A percentile compares a stretch with the other conserved stretches of the same genome.
Conservation (phyloP, 176 grass and related monocot genomes). For the Saccharum officinarum region DNA sequence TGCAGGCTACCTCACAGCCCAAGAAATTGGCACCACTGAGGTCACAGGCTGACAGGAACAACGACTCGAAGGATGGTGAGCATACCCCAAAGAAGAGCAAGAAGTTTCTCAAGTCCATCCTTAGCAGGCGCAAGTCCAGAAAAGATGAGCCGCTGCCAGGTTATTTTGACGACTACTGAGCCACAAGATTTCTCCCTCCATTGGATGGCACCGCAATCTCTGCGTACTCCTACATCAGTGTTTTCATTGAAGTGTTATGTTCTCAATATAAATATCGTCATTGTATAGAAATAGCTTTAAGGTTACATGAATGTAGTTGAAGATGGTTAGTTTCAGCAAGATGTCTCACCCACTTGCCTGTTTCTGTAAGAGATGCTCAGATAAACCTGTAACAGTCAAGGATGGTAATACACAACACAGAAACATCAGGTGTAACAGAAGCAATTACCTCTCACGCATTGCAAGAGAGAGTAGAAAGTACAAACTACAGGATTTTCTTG, state of each 20-base stretch:
- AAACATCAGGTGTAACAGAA: slow-evolving; percentile 19
- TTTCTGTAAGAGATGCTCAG: not conserved
- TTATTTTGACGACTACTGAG: slow-evolving; percentile 82
- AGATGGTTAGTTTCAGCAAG: slow-evolving; percentile 4
- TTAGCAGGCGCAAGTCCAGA: slow-evolving; percentile 90
- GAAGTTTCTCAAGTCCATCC: slow-evolving; percentile 81
- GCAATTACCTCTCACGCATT: not conserved
- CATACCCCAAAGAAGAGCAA: slow-evolving; percentile 74
- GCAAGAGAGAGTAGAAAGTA: not conserved
- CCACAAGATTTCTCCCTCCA: not conserved
- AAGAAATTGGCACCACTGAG: slow-evolving; percentile 65
- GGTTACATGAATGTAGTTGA: slow-evolving; percentile 2
- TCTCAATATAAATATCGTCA: slow-evolving; percentile 5
- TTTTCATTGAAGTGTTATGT: slow-evolving; percentile 1
- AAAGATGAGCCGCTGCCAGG: slow-evolving; percentile 67
- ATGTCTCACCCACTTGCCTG: not conserved
- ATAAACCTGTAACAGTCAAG: not conserved
- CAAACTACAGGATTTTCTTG: not conserved
- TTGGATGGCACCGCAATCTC: not conserved
- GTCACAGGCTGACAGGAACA: slow-evolving; percentile 61
- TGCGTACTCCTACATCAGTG: not conserved
- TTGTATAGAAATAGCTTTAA: slow-evolving; percentile 29
- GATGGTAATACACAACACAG: not conserved
- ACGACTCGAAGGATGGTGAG: slow-evolving; percentile 51
- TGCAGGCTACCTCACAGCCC: slow-evolving; percentile 39